phyloP scores from a whole-genome alignment of 192 early-diverging fungal genomes.

The Jimgerdemannia lactiflua region DNA sequence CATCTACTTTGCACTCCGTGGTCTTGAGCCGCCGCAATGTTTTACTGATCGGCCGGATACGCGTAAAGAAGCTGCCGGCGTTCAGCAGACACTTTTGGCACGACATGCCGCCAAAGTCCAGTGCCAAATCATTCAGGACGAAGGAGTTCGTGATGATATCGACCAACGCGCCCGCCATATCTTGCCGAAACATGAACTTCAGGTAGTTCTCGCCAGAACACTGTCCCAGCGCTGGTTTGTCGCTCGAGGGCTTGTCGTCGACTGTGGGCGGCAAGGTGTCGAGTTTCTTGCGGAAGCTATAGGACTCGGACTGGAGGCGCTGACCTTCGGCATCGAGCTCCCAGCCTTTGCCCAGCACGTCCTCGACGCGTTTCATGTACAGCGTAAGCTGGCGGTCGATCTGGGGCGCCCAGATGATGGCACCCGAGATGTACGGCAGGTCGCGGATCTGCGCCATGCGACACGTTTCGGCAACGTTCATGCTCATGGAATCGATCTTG shows the following conservation, averaged over 20 bases:
- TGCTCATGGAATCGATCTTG: no score
- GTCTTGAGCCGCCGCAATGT: neutral
- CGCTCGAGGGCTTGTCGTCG: conserved; percentile 90
- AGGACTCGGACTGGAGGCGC: conserved; percentile 84
- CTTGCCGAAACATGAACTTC: neutral
- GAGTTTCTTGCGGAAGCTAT: conserved; percentile 89
- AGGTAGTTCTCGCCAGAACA: no score
- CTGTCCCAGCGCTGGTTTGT: no score
- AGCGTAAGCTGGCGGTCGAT: conserved; percentile 95
- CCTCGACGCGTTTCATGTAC: conserved; percentile 97
- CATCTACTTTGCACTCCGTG: neutral
- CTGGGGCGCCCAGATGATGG: conserved; percentile 96
- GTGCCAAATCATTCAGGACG: neutral
- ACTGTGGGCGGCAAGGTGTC: conserved; percentile 74
- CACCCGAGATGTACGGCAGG: conserved; percentile 86
- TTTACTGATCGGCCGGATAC: neutral
- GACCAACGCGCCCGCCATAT: neutral
- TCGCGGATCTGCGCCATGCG: conserved; percentile 93
- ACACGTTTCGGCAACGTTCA: no score
- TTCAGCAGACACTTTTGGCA: neutral
- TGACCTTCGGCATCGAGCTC: conserved; percentile 96
- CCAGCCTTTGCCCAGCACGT: conserved; percentile 98
- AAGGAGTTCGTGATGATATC: neutral
- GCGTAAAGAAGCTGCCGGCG: neutral
- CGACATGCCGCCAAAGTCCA: neutral